A percentile compares a stretch with the other conserved stretches of the same genome.
Conservation (phyloP, 495 filamentous ascomycete species). For the Daldinia caldariorum region DNA sequence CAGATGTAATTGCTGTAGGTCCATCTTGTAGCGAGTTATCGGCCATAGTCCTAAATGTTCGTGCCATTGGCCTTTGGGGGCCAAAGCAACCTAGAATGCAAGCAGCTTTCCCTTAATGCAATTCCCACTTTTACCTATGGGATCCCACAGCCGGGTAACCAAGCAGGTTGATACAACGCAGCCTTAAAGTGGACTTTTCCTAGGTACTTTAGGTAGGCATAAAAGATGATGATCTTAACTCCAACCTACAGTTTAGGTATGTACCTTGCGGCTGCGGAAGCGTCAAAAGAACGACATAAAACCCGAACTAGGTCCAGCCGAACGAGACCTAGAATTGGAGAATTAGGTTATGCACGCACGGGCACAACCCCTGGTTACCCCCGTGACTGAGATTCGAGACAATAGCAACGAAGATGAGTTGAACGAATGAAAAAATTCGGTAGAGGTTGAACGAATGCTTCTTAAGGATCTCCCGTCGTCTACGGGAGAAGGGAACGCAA, state of each 20-base stretch:
- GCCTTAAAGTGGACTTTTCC: slow-evolving; percentile 13
- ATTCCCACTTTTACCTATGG: slow-evolving; percentile 18
- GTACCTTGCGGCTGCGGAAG: slow-evolving; percentile 12
- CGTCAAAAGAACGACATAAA: background rate
- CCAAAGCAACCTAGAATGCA: slow-evolving; percentile 30
- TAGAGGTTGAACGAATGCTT: slow-evolving; percentile 19
- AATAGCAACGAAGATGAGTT: slow-evolving; percentile 16
- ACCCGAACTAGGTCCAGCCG: slow-evolving; percentile 7
- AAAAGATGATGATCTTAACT: slow-evolving; percentile 11
- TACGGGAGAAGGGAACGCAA: background rate
- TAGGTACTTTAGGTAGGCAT: slow-evolving; percentile 1
- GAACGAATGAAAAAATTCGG: slow-evolving; percentile 26
- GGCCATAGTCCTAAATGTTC: slow-evolving; percentile 16
- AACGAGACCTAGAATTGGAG: slow-evolving; percentile 1
- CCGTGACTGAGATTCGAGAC: slow-evolving; percentile 29
- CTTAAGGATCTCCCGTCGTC: slow-evolving; percentile 10
- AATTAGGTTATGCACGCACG: slow-evolving; percentile 30
- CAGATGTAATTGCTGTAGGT: background rate
- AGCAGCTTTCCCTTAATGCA: slow-evolving; percentile 11
- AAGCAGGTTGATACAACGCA: slow-evolving; percentile 17
- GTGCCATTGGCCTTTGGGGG: slow-evolving; percentile 23
- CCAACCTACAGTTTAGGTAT: slow-evolving; percentile 11
- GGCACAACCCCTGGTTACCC: slow-evolving; percentile 23
- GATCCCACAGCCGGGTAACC: background rate
- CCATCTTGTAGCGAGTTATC: slow-evolving; percentile 21